Conservation (phyloP, 176 grass and related monocot species). For the Zea mays region DNA sequence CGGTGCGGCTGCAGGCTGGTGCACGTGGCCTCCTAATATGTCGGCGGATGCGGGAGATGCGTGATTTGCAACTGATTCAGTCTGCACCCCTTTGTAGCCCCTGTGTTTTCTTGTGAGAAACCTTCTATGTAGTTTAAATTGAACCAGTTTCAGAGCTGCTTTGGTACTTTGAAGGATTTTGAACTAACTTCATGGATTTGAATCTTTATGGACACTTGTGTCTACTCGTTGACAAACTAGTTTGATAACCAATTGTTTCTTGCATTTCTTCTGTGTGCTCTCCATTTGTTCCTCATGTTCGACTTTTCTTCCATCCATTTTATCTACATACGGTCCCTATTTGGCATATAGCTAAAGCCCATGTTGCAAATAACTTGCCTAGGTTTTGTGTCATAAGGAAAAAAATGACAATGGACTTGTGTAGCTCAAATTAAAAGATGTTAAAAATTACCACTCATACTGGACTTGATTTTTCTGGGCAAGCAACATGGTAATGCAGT, state of each 20-base stretch:
- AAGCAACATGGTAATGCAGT: slow-evolving; percentile 1
- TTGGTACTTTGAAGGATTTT: neutral
- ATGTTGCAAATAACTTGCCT: neutral
- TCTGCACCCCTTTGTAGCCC: no score
- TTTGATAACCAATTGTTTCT: neutral
- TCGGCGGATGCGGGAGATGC: no score
- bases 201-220: slow-evolving; percentile 1
- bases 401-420: neutral
- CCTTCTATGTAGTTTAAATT: neutral
- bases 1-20: no score
- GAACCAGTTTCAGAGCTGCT: neutral
- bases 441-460: neutral
- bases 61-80: no score
- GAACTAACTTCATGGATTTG: neutral
- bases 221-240: slow-evolving; percentile 6
- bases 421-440: slow-evolving; percentile 5
- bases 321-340: neutral
- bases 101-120: neutral
- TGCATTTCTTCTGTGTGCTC: neutral
- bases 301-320: neutral
- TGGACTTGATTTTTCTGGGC: slow-evolving; percentile 21
- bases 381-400: neutral
- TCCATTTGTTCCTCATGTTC: neutral
- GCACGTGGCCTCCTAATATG: no score
- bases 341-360: neutral